These are phyloP conservation scores for Fusarium mangiferae DNA, from an alignment of 2,329 filamentous ascomycete species.

Conservation along the genomic window DNA sequence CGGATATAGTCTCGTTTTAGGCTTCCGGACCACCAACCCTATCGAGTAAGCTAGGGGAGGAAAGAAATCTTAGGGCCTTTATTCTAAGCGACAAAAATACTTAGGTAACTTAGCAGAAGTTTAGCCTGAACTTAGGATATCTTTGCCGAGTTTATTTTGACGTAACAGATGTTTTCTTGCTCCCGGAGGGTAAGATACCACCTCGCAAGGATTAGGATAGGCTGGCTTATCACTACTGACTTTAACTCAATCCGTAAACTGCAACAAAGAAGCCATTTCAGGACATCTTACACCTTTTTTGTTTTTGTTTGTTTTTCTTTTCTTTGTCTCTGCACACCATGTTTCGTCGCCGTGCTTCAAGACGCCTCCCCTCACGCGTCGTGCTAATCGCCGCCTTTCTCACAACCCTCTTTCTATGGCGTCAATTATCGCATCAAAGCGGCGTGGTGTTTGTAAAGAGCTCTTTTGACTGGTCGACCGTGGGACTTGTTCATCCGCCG, in stretches of 20 bases:
- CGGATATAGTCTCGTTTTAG: not conserved
- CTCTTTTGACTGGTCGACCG: slow-evolving; percentile 47
- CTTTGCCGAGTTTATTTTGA: not conserved
- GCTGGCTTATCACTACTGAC: not conserved
- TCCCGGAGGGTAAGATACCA: not conserved
- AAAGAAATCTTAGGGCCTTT: not conserved
- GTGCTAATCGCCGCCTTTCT: slow-evolving; percentile 2
- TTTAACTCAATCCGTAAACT: not conserved
- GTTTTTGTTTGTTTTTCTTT: not conserved
- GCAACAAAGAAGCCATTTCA: slow-evolving; percentile 1
- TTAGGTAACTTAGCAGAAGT: not conserved
- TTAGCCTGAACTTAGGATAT: not conserved
- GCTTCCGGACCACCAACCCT: not conserved
- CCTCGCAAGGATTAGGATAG: not conserved
- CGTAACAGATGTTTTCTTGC: not conserved
- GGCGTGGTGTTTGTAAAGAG: slow-evolving; percentile 36
- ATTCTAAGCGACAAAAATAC: not conserved
- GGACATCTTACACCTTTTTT: not conserved
- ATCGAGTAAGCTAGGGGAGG: not conserved
- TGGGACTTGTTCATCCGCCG: slow-evolving; percentile 45
- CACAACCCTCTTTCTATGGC: not conserved
- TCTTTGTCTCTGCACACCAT: not conserved
- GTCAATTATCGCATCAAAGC: slow-evolving; percentile 4
- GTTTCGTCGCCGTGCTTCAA: not conserved
- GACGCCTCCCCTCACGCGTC: not conserved